These are phyloP conservation scores for Cotoneaster glaucophyllus DNA, from an alignment of 306 rosid species.

Conservation along the genomic window DNA sequence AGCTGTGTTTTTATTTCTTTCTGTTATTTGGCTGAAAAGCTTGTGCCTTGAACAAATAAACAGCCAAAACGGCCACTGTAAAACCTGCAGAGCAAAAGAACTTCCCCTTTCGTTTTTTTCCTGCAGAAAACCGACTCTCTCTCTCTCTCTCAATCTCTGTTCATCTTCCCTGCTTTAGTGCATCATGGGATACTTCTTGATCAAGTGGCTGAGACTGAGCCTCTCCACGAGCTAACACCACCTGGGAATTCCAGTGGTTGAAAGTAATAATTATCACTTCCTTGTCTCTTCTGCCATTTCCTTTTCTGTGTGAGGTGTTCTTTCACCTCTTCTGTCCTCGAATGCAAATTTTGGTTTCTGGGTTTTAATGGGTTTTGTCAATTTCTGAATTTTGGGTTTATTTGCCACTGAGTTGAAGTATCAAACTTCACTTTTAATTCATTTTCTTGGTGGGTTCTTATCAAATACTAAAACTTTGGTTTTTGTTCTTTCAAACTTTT, in stretches of 20 bases:
- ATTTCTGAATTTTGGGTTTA: conserved; percentile 14
- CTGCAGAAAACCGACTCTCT: conserved; percentile 8
- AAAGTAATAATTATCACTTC: conserved; percentile 19
- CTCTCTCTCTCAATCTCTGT: not conserved
- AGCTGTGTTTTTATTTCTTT: not conserved
- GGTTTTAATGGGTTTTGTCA: not conserved
- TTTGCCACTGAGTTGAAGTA: conserved; percentile 5
- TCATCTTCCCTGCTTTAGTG: not conserved
- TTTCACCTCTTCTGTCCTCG: conserved; percentile 7
- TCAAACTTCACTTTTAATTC: conserved; percentile 1
- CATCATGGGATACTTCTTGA: conserved; percentile 11
- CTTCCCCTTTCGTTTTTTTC: not conserved
- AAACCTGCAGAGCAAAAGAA: conserved; percentile 3
- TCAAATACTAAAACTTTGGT: not conserved
- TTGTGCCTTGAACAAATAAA: not conserved
- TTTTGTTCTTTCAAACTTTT: conserved; percentile 10
- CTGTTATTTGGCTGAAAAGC: not conserved
- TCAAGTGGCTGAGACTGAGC: conserved; percentile 12
- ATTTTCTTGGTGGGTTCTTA: conserved; percentile 1
- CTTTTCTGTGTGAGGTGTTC: conserved; percentile 6
- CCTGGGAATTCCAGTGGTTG: conserved; percentile 17
- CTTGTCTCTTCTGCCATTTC: conserved; percentile 20
- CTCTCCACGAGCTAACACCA: conserved; percentile 24
- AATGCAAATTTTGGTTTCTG: conserved; percentile 14
- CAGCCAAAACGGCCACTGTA: not conserved